Evolutionary conservation across 2,329 filamentous ascomycete genomes (phyloP), one percentile per base, ranked within the genome.

Genomic region (Fusarium sp.): DNA sequence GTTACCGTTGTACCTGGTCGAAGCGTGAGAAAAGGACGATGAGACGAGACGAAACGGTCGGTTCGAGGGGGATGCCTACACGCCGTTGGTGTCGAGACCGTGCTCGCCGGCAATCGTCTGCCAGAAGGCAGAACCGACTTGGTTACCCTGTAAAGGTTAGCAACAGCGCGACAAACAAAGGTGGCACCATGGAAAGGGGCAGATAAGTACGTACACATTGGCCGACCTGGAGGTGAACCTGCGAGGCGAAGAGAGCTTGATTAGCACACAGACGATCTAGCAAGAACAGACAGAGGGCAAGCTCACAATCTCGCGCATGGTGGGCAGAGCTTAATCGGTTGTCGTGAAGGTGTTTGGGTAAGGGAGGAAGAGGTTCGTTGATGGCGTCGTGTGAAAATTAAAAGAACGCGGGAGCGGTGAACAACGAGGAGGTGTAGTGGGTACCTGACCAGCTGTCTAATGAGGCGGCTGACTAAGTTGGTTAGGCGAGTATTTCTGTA

Each of bases 51-150:
- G 29, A 31, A 11, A 33, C 27, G 27, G 7, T 54, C 11, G 50
- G 27, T 16, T 54, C 27, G 50, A 31, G 27, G 13, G 27, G 50
- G 4, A 11, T 31, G 50, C 50, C 27, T 54, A 54, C 50, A 54
- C 50, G 50, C 50, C 50, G 50, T 54, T 54, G 50, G 50, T 54
- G 27, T 54, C 50, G 27, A 54, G 50, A n/a, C 50, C 50, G 50
- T 54, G 50, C 50, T 54, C 50, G 50, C 50, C 50, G 18, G 50
- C 50, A 20, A 54, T 54, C 18, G 50, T 54, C 50, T 54, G 50
- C 50, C 50, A 54, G 27, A 54, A 54, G 50, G 50, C 50, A 54
- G 50, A 54, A 13, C 50, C 50, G 50, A 54, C 50, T 54, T 54
- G 50, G 50, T 54, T 54, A 33, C 50, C 50, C 50, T 54, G 50